Conservation (phyloP, 192 early-diverging fungal genomes). For the Chytriomyces sp. region DNA sequence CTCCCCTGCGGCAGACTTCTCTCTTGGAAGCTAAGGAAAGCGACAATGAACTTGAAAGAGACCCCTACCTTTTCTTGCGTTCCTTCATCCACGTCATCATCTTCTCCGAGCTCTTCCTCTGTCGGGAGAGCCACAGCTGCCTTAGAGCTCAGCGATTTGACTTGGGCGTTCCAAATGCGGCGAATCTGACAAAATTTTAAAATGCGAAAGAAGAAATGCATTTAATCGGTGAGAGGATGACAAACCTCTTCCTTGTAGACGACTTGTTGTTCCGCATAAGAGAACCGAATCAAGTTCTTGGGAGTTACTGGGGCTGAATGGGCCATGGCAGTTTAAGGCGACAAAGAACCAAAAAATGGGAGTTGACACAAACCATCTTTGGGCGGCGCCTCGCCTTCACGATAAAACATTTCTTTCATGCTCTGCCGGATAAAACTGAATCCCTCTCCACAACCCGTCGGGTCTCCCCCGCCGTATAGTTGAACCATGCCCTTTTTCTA, state of each 20-base stretch:
- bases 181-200: too few relatives aligned
- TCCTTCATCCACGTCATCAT: constrained; percentile 35
- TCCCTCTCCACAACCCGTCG: constrained; percentile 91
- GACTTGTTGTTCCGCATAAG: constrained; percentile 88
- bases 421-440: constrained; percentile 97
- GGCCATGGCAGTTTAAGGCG: not conserved
- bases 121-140: constrained; percentile 50
- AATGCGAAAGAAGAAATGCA: not conserved
- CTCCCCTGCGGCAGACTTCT: too few relatives aligned
- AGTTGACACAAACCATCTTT: constrained; percentile 56
- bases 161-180: constrained; percentile 92
- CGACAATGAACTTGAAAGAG: not conserved
- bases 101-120: constrained; percentile 62
- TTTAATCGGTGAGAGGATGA: not conserved
- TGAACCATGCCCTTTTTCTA: constrained; percentile 92
- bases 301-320: constrained; percentile 2
- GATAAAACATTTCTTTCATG: constrained; percentile 97
- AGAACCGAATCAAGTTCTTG: constrained; percentile 36
- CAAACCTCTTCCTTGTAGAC: constrained; percentile 86
- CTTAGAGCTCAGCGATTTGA: constrained; percentile 61
- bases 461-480: constrained; percentile 95
- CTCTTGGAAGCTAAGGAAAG: too few relatives aligned
- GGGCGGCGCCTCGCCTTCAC: constrained; percentile 80
- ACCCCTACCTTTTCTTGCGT: not conserved
- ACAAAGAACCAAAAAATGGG: not conserved